Percentiles rank a stretch among this genome's conserved stretches.
Conservation (phyloP, 805 yeast genomes). For the Torulaspora quercuum region DNA sequence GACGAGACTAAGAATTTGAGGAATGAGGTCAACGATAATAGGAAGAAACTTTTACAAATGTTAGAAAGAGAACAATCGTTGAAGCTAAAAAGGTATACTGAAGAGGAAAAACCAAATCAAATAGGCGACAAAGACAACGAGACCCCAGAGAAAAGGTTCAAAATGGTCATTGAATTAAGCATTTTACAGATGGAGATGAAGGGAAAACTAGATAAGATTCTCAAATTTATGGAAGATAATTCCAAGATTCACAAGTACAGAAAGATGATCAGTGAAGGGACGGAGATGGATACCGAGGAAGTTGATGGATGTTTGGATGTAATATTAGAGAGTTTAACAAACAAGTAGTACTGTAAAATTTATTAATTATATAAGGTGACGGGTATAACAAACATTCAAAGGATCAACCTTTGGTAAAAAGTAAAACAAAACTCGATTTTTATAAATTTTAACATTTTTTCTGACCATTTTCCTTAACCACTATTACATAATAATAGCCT, state of each 20-base stretch:
- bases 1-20: slow-evolving; percentile 17
- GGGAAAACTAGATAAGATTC: slow-evolving; percentile 36
- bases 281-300: slow-evolving; percentile 63
- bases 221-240: slow-evolving; percentile 39
- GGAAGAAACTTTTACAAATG: slow-evolving; percentile 25
- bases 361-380: slow-evolving; percentile 9
- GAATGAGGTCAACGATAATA: slow-evolving; percentile 18
- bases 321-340: slow-evolving; percentile 38
- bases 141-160: slow-evolving; percentile 23
- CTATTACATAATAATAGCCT: slow-evolving; percentile 91
- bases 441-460: slow-evolving; percentile 3
- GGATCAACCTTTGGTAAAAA: slow-evolving; percentile 14
- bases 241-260: slow-evolving; percentile 63
- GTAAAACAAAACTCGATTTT: slow-evolving; percentile 10
- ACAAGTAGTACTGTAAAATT: slow-evolving; percentile 6
- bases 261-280: slow-evolving; percentile 62
- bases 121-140: slow-evolving; percentile 14
- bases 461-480: slow-evolving; percentile 4
- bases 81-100: slow-evolving; percentile 10
- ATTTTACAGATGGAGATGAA: slow-evolving; percentile 44
- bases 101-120: slow-evolving; percentile 1
- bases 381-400: slow-evolving; percentile 10
- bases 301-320: slow-evolving; percentile 66
- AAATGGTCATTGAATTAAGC: slow-evolving; percentile 36
- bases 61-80: slow-evolving; percentile 33